These are phyloP conservation scores for Syzygium syzygioides DNA, from an alignment of 441 rosid species.

Conservation along the genomic window DNA sequence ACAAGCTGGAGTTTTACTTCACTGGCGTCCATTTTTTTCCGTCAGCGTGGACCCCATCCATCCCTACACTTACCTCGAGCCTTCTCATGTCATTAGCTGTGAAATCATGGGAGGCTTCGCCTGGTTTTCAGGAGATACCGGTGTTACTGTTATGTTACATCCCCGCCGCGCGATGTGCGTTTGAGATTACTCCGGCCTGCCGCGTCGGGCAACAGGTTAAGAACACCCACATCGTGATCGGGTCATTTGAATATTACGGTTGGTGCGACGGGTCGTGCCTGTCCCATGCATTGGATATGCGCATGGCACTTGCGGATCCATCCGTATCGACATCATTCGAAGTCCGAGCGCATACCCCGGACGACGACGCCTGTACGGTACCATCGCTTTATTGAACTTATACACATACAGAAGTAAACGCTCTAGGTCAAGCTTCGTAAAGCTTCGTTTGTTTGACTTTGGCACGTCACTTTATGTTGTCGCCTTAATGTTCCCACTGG, in stretches of 20 bases:
- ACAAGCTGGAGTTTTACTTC: not conserved
- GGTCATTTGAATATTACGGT: not conserved
- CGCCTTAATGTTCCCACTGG: not conserved
- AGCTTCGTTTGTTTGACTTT: not conserved
- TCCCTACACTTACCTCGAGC: not conserved
- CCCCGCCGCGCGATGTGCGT: not conserved
- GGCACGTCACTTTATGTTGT: not conserved
- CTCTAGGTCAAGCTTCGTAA: not conserved
- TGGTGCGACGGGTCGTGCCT: not conserved
- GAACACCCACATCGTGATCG: not conserved
- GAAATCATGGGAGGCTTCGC: not conserved
- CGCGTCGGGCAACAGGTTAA: not conserved
- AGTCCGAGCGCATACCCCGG: not conserved
- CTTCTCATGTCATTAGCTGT: not conserved
- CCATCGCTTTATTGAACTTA: not conserved
- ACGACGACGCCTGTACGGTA: not conserved
- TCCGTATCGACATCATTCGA: not conserved
- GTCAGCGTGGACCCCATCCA: not conserved
- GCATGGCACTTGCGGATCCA: not conserved
- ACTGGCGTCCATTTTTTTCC: not conserved
- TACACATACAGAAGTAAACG: not conserved
- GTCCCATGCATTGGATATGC: not conserved
- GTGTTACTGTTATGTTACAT: not conserved
- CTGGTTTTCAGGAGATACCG: not conserved
- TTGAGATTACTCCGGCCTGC: not conserved